Base-by-base conservation (phyloP, 495 filamentous ascomycete species). In the Filosporella fistucella region DNA sequence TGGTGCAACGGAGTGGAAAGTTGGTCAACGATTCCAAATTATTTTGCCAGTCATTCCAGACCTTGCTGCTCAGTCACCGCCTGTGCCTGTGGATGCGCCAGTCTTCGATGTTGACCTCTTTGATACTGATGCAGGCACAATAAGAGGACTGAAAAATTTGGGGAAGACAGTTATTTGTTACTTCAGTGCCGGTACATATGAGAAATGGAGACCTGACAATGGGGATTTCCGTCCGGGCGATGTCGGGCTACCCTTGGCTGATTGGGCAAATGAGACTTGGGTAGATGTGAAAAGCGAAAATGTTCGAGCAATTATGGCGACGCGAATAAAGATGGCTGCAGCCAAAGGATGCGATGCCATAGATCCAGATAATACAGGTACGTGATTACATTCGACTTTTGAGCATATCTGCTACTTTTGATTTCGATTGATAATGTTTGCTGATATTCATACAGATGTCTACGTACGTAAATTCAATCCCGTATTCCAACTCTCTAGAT, bases 111-210 rank as follows among this genome's bases (percentile, higher is more conserved):
- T 82, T 42, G 81, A 85, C 47, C 68, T 85, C 4, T 80, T 80
- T 64, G 62, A 68, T 45, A 82, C 72, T 36, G 24, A 56, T n/a
- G 58, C 61, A 4, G 50, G 59, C n/a, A 66, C 57, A 1, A 80
- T 84, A 48, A 47, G 62, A 8, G 49, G 56, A 0, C 64, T 85
- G 1, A 74, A 82, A 24, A 32, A 34, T 3, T 45, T 61, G 21
- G 67, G 65, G 10, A 71, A 77, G 48, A 79, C 72, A 42, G 76
- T 86, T 24, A 81, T 87, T 49, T 89, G 85, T 69, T 89, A 88
- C 61, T 88, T 86, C 66, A 77, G 73, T 12, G 84, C 82, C 1
- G 84, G 85, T 4, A 42, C 39, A 26, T 55, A 42, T 23, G 47
- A 55, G 42, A 18, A 45, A 14, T 41, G 28, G 34, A 35, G 52